phyloP scores from a whole-genome alignment of 1,284 basidiomycete species.

The Bondarzewia mesenterica region DNA sequence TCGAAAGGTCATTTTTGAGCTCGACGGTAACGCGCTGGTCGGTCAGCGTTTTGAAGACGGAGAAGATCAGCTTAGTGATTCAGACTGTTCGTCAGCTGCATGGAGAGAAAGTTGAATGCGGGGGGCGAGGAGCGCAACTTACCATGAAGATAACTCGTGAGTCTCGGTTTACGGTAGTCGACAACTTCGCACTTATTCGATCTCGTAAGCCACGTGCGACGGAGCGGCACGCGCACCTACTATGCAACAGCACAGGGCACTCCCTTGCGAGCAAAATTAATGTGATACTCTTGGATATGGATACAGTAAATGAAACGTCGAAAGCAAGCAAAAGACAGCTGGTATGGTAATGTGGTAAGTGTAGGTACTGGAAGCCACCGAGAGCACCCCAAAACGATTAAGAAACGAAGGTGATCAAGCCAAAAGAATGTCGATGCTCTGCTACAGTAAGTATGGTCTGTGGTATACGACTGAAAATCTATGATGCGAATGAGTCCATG shows the following conservation, averaged over 20 bases:
- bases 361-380: neutral
- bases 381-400: neutral
- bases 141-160: neutral
- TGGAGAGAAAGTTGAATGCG: neutral
- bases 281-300: too few relatives aligned
- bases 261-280: too few relatives aligned
- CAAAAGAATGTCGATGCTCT: neutral
- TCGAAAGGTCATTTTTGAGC: conserved; percentile 97
- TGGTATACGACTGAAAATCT: neutral
- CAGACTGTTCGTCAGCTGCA: neutral
- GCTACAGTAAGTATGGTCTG: neutral
- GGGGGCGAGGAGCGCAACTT: neutral
- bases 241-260: too few relatives aligned
- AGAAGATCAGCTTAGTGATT: conserved; percentile 89
- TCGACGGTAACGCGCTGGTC: conserved; percentile 97
- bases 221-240: too few relatives aligned
- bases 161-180: too few relatives aligned
- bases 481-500: neutral
- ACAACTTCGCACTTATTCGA: too few relatives aligned
- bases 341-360: too few relatives aligned
- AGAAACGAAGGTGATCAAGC: neutral
- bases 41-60: conserved; percentile 98
- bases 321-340: too few relatives aligned
- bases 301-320: too few relatives aligned
- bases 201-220: too few relatives aligned